Base-by-base conservation (phyloP, 257 asterid species). In the Solanum arcanum region DNA sequence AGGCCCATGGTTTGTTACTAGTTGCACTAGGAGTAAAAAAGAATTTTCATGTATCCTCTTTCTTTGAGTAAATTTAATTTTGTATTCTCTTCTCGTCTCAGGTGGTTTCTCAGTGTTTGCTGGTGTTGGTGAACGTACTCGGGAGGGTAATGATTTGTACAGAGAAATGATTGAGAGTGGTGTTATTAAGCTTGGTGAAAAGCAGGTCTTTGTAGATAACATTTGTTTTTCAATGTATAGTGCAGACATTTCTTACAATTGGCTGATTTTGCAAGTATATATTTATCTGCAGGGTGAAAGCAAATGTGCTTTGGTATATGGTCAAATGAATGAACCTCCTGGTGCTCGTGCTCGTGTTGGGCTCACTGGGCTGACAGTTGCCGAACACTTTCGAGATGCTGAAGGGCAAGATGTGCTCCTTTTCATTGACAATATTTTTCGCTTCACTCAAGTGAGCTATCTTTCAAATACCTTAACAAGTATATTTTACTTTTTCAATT, bases 71-170 rank as follows among this genome's bases (percentile, higher is more conserved):
- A 10, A 81, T 81, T 0, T 85, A 41, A 68, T 82, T 64, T 29
- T 14, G 1, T 42, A 21, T 62, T 41, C 9, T 0, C 0, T 27
- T 47, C 44, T 37, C 0, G 4, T 25, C 37, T 80, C 92, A 96
- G 99, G 99, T 95, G 99, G 98, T 92, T 96, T 96, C 91, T 96
- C 99, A 87, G 98, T 96, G 88, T 97, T 97, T 85, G 99, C 99
- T 91, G 99, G 99, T 89, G 99, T 97, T 4, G 99, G 99, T 86
- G 99, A 97, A 89, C 95, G 99, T 33, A 97, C 99, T 46, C 94
- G 99, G 52, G 99, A 97, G 95, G 99, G 99, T 74, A 88, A 84
- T 6, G 85, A 88, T 74, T 60, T 84, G 33, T 75, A 84, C 72
- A 74, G 85, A 85, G 86, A 88, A 84, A 74, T 88, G 87, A 72